A percentile compares a stretch with the other conserved stretches of the same genome.
phyloP scores from a whole-genome alignment of 805 yeast species.

The Saccharomyces paradoxus region DNA sequence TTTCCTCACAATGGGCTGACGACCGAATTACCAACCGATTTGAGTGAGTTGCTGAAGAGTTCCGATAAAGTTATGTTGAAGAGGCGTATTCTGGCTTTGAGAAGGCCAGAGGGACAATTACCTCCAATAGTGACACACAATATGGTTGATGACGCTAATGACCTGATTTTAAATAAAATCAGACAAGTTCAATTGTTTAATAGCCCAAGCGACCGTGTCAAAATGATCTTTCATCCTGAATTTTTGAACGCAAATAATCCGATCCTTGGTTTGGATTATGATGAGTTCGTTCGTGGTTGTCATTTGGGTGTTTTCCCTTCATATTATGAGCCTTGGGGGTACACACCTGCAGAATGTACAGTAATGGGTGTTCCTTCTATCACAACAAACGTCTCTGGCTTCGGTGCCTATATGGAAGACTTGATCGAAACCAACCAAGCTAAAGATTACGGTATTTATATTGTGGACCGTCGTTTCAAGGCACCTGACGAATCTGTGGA shows the following conservation, averaged over 20 bases:
- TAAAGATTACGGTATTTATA: constrained; percentile 91
- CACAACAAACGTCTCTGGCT: constrained; percentile 91
- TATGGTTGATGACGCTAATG: constrained; percentile 85
- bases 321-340: constrained; percentile 98
- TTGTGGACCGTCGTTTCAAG: constrained; percentile 89
- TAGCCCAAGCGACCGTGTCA: constrained; percentile 82
- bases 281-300: constrained; percentile 95
- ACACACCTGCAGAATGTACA: constrained; percentile 98
- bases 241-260: constrained; percentile 93
- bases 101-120: constrained; percentile 58
- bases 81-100: constrained; percentile 86
- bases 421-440: constrained; percentile 74
- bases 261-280: constrained; percentile 85
- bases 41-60: constrained; percentile 77
- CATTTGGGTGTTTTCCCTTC: constrained; percentile 98
- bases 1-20: constrained; percentile 42
- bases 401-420: constrained; percentile 98
- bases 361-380: constrained; percentile 99
- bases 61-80: constrained; percentile 83
- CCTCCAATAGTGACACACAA: constrained; percentile 97
- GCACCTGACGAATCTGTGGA: constrained; percentile 88
- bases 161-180: constrained; percentile 85
- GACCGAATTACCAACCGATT: constrained; percentile 61
- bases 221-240: constrained; percentile 95
- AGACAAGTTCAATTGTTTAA: constrained; percentile 88